Conservation (phyloP, 768 basidiomycete genomes). For the Infundibulicybe gibba region DNA sequence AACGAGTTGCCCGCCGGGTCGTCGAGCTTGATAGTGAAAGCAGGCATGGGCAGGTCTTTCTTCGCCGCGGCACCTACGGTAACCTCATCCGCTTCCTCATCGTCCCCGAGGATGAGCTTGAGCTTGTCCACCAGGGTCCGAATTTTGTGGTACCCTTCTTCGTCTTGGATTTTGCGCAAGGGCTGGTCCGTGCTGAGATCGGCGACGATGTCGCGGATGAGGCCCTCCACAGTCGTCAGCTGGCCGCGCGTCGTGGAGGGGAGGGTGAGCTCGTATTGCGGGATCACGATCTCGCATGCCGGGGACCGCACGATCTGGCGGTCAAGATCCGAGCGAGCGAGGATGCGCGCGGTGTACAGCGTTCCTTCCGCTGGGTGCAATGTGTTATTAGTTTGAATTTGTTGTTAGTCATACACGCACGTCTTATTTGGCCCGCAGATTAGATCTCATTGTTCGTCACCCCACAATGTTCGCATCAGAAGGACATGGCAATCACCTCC, state of each 20-base stretch:
- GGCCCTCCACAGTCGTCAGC: slow-evolving; percentile 95
- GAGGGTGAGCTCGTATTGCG: slow-evolving; percentile 88
- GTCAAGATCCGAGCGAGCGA: slow-evolving; percentile 74
- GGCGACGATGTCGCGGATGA: slow-evolving; percentile 75
- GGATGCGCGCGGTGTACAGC: slow-evolving; percentile 76
- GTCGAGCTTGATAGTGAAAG: slow-evolving; percentile 83
- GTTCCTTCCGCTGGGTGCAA: slow-evolving; percentile 68
- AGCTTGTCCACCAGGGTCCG: slow-evolving; percentile 69
- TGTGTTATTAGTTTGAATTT: background rate
- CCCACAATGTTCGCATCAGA: slow-evolving; percentile 93
- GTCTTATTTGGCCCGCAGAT: slow-evolving; percentile 80
- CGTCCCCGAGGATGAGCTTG: slow-evolving; percentile 55
- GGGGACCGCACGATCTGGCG: slow-evolving; percentile 92
- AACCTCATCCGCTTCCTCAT: slow-evolving; percentile 40
- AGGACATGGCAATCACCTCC: slow-evolving; percentile 95
- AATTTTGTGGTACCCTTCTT: slow-evolving; percentile 68
- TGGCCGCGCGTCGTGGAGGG: slow-evolving; percentile 83
- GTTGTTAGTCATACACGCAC: too few relatives aligned
- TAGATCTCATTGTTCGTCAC: slow-evolving; percentile 91
- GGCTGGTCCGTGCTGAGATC: slow-evolving; percentile 85
- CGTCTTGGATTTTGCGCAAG: slow-evolving; percentile 75
- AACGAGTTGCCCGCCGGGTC: slow-evolving; percentile 98
- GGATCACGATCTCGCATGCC: slow-evolving; percentile 76
- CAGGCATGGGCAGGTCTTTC: slow-evolving; percentile 51
- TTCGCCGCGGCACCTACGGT: slow-evolving; percentile 28